Base-by-base conservation (phyloP, 176 grass and related monocot species). In the Juncus effusus region DNA sequence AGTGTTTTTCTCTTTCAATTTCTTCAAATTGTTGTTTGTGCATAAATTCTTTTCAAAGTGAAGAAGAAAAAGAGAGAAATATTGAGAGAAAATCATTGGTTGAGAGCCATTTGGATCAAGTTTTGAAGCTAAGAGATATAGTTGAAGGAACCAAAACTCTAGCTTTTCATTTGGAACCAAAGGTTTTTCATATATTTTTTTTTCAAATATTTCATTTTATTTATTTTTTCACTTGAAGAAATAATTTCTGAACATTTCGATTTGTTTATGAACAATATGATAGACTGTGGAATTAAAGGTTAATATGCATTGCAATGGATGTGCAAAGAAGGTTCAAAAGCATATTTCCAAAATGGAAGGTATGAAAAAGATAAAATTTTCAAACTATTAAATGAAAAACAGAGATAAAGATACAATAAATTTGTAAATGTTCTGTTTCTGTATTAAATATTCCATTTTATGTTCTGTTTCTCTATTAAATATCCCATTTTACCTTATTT, bases 281-380 rank as follows among this genome's bases (percentile, higher is more conserved):
- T 73, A 97, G 94, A 92, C 77, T 3, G 94, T 97, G 64, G 94
- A 91, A 70, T 79, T 97, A 50, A 92, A 77, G 80, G 94, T 97
- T 73, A 91, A 83, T 59, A 97, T 97, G 94, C 94, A 97, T 69
- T 97, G 94, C 80, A 82, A 82, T 39, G 94, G 94, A 36, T 97
- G 94, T 4, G 88, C 88, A 55, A 97, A 65, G 76, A 92, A 92
- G 65, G 85, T 97, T 38, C 76, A 97, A 82, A 97, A 92, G 83
- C 94, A 97, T 81, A 92, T 97, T 62, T 82, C 94, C 53, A 97
- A 89, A 80, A 92, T 97, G 88, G 88, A 92, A 78, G 94, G 94
- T 92, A 86, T 13, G 72, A n/a, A 6, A 77, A 19, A 44, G 62
- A 16, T 38, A 56, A 56, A 56, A 56, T 56, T 56, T 56, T 56